Base-by-base conservation (phyloP, 1,284 basidiomycete genomes). In the Sparassis latifolia region DNA sequence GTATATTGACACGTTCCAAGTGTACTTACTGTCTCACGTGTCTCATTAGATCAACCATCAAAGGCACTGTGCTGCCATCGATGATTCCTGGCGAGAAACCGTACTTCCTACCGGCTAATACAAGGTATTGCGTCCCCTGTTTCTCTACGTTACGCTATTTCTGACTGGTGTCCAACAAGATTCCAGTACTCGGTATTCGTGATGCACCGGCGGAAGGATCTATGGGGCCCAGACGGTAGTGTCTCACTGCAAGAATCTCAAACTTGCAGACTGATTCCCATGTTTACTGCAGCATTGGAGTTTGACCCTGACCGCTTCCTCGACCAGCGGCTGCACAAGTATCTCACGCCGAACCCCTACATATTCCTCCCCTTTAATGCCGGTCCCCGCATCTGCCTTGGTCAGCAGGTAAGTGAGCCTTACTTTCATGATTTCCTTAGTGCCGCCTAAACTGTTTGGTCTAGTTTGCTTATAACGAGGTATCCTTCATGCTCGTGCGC, bases 161-260 rank as follows among this genome's bases (percentile, higher is more conserved):
- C 39, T 47, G 38, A 51, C 30, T 20, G 20, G 20, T 20, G 20
- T 20, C 20, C 20, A 20, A 20, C 20, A 20, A 80, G 79, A 47
- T 54, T 71, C 10, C 55, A 60, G 0, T 85, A 80, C 58, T 80
- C 76, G 1, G 76, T 82, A 4, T 72, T 81, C 52, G 56, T 80
- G 48, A 82, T 84, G 79, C 84, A 85, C 33, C 69, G 83, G 33
- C 71, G 80, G 27, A 74, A 67, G 46, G 80, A 84, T 52, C 69
- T 84, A 0, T 86, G 84, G 84, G 83, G 83, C 4, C 78, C 80
- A 0, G 80, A 83, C 58, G 82, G 77, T 76, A 61, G 49, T 63
- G 6, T 10, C 30, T 12, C 35, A 12, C 35, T 6, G 7, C 35
- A 12, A 6, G 12, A 12, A 6, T 37, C 35, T 6, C 35, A 37